phyloP scores from a whole-genome alignment of 2,329 filamentous ascomycete species.

The Monosporascus sp. region DNA sequence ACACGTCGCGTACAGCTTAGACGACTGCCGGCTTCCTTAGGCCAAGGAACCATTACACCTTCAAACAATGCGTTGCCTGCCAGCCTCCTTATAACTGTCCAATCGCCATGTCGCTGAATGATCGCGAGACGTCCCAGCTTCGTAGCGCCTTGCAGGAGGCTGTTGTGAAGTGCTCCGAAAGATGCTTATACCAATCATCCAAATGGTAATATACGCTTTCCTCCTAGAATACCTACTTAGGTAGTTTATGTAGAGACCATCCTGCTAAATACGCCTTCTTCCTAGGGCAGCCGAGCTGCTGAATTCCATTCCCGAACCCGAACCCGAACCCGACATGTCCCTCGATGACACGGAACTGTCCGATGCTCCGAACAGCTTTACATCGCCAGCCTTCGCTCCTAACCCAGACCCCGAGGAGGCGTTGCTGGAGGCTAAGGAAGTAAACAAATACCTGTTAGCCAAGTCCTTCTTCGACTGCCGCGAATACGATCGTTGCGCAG shows the following conservation, averaged over 20 bases:
- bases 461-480: constrained; percentile 94
- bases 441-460: constrained; percentile 79
- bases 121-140: constrained; percentile 57
- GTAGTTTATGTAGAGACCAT: not conserved
- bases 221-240: not conserved
- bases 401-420: constrained; percentile 68
- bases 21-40: too few species aligned
- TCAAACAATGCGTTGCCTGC: not conserved
- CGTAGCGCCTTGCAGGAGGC: constrained; percentile 75
- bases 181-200: constrained; percentile 90
- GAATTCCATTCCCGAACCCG: constrained; percentile 59
- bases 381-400: constrained; percentile 43
- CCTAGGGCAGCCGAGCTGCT: constrained; percentile 88
- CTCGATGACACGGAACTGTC: constrained; percentile 23
- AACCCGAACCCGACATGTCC: constrained; percentile 40
- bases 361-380: constrained; percentile 34
- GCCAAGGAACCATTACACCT: too few species aligned
- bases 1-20: not conserved
- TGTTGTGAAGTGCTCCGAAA: constrained; percentile 84
- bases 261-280: constrained; percentile 8
- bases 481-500: constrained; percentile 89
- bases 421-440: constrained; percentile 69
- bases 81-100: not conserved
- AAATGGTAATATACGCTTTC: constrained; percentile 65
- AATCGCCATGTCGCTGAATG: constrained; percentile 45